Evolutionary conservation across 2,329 filamentous ascomycete genomes (phyloP).

Genomic region (Colletotrichum sp.): DNA sequence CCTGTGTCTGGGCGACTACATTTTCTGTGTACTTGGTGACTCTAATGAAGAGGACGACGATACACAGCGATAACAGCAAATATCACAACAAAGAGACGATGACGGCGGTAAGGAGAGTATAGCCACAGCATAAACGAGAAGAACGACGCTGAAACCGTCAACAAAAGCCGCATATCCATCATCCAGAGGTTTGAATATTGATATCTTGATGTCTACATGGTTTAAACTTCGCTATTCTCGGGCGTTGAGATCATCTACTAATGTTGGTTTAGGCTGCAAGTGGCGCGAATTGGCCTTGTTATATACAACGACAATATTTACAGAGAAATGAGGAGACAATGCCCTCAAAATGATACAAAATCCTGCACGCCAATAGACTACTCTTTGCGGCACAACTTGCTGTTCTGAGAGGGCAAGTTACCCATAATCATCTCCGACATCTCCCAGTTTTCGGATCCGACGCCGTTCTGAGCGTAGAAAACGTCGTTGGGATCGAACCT

Average conservation of each 20-base stretch:
- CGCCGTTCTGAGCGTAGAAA: conserved; percentile 22
- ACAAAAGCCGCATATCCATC: not conserved
- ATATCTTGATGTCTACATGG: not conserved
- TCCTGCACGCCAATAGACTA: not conserved
- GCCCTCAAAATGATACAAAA: not conserved
- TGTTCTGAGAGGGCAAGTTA: conserved; percentile 24
- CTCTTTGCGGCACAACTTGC: conserved; percentile 23
- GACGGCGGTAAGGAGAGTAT: too few species aligned
- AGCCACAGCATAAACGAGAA: not conserved
- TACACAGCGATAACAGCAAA: too few species aligned
- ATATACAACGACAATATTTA: conserved; percentile 12
- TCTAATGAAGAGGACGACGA: too few species aligned
- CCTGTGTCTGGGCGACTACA: too few species aligned
- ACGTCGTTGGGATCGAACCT: conserved; percentile 20
- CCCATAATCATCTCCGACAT: conserved; percentile 21
- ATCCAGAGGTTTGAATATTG: not conserved
- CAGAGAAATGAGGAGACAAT: not conserved
- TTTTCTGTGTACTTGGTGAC: too few species aligned
- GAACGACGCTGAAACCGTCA: not conserved
- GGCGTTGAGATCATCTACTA: not conserved
- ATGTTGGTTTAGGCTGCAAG: not conserved
- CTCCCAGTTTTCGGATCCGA: conserved; percentile 22
- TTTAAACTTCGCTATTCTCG: not conserved
- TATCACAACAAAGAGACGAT: too few species aligned
- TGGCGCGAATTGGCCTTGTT: not conserved